These are phyloP conservation scores for Quercus parvula DNA, from an alignment of 306 rosid species.

Conservation along the genomic window DNA sequence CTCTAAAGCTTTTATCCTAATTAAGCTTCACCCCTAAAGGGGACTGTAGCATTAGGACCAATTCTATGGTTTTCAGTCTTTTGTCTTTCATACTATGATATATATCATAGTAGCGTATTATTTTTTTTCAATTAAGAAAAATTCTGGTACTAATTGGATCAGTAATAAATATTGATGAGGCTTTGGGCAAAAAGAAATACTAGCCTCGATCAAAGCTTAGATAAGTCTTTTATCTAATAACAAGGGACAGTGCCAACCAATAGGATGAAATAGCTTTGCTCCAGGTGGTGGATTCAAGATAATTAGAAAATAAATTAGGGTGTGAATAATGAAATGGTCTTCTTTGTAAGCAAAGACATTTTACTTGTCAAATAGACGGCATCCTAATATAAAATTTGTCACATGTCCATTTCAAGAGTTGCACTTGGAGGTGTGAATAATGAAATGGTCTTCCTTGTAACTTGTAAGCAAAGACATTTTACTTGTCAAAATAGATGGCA, in stretches of 20 bases:
- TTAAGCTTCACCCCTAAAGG: background rate
- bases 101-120: background rate
- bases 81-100: background rate
- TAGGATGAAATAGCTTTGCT: background rate
- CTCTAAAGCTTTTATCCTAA: background rate
- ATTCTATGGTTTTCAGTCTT: background rate
- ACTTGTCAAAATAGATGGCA: background rate
- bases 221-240: background rate
- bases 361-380: background rate
- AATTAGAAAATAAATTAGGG: background rate
- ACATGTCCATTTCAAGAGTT: background rate
- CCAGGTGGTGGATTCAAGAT: background rate
- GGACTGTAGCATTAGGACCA: background rate
- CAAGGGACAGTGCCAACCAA: background rate
- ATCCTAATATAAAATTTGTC: too few relatives aligned
- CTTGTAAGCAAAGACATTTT: background rate
- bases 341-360: background rate
- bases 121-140: background rate
- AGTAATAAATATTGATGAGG: background rate
- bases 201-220: background rate
- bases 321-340: background rate
- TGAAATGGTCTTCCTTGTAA: background rate
- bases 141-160: background rate
- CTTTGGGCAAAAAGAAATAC: background rate
- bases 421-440: background rate